phyloP scores from a whole-genome alignment of 2,329 filamentous ascomycete genomes.

The Pseudogymnoascus sp. region DNA sequence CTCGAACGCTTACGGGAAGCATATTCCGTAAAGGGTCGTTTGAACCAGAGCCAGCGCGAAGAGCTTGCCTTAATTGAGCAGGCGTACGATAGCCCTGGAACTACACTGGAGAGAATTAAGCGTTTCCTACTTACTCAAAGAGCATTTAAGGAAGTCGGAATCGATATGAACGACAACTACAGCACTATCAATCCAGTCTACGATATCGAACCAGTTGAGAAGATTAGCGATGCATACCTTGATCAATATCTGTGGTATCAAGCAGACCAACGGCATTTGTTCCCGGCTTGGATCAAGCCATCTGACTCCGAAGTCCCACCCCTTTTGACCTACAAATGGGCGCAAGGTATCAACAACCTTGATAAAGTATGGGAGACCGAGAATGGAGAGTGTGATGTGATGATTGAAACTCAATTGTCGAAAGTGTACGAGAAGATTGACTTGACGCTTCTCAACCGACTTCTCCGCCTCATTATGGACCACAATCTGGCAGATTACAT shows the following conservation, averaged over 20 bases:
- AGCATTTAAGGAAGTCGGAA: constrained; percentile 98
- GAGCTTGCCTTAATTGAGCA: constrained; percentile 95
- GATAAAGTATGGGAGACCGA: constrained; percentile 90
- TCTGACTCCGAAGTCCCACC: constrained; percentile 97
- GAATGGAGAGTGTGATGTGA: constrained; percentile 94
- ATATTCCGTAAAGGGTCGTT: constrained; percentile 91
- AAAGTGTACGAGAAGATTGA: constrained; percentile 99
- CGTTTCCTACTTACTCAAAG: constrained; percentile 93
- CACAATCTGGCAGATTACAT: constrained; percentile 99
- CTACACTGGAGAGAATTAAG: constrained; percentile 92
- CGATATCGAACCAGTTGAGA: constrained; percentile 97
- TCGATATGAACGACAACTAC: constrained; percentile 99
- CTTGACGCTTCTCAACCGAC: constrained; percentile 84
- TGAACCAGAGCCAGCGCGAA: constrained; percentile 96
- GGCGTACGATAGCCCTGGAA: constrained; percentile 95
- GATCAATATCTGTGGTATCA: constrained; percentile 99
- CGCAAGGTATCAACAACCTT: constrained; percentile 97
- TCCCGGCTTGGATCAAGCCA: constrained; percentile 98
- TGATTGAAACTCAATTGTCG: constrained; percentile 97
- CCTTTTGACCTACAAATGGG: constrained; percentile 95
- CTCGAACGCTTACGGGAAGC: constrained; percentile 88
- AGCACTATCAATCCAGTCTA: constrained; percentile 98
- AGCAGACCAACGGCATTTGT: constrained; percentile 91
- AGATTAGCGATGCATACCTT: constrained; percentile 97
- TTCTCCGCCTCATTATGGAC: constrained; percentile 95